Conservation (phyloP, 345 rosid species). For the Clausena lansium region DNA sequence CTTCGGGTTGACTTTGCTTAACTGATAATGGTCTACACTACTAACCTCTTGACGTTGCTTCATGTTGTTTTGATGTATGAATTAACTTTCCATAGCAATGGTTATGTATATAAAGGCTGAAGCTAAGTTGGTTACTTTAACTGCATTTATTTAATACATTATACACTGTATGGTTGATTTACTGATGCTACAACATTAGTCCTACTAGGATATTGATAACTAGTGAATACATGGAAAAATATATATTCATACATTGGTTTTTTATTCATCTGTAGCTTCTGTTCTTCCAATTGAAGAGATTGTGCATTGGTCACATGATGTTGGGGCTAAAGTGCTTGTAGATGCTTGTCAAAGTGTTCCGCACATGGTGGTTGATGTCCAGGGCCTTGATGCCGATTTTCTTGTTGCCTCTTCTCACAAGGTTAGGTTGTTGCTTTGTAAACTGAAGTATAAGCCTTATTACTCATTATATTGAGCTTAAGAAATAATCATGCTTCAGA, state of each 20-base stretch:
- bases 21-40: not conserved
- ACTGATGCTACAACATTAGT: not conserved
- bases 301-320: conserved; percentile 64
- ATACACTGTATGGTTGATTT: not conserved
- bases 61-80: not conserved
- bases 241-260: not conserved
- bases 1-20: not conserved
- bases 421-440: conserved; percentile 51
- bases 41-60: not conserved
- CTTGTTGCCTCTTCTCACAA: conserved; percentile 97
- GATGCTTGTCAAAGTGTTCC: conserved; percentile 99
- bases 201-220: not conserved
- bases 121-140: not conserved
- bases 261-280: conserved; percentile 52
- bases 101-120: not conserved
- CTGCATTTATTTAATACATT: not conserved
- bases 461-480: conserved; percentile 40
- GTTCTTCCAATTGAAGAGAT: conserved; percentile 76
- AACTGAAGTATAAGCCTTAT: conserved; percentile 15
- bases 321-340: conserved; percentile 81
- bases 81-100: not conserved
- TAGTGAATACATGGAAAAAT: not conserved
- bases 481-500: conserved; percentile 92
- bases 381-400: conserved; percentile 76
- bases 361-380: conserved; percentile 88